phyloP scores from a whole-genome alignment of 805 yeast genomes.

The Metschnikowia cerradonensis region DNA sequence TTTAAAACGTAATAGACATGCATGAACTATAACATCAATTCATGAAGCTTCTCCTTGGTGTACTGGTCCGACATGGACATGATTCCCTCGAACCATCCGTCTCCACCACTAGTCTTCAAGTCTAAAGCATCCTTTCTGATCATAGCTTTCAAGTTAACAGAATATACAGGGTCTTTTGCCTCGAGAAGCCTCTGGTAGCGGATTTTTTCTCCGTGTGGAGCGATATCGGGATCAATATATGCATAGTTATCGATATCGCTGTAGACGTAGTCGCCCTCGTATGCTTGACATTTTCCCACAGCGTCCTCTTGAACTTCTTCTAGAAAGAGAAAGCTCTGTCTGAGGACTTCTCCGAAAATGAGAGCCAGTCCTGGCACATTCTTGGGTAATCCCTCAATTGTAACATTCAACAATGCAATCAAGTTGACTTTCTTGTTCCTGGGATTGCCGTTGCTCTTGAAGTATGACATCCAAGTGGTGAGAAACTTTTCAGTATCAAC shows the following conservation, averaged over 20 bases:
- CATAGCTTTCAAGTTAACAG: slow-evolving; percentile 44
- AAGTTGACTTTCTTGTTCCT: slow-evolving; percentile 66
- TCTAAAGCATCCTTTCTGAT: slow-evolving; percentile 30
- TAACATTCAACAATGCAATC: slow-evolving; percentile 55
- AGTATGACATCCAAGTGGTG: slow-evolving; percentile 37
- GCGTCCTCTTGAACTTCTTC: slow-evolving; percentile 70
- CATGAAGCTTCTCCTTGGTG: slow-evolving; percentile 29
- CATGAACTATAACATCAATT: slow-evolving; percentile 3
- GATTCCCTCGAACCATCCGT: slow-evolving; percentile 31
- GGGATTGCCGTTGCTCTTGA: slow-evolving; percentile 63
- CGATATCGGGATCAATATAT: slow-evolving; percentile 38
- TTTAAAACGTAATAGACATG: neutral
- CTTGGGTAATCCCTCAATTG: slow-evolving; percentile 31
- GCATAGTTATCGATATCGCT: slow-evolving; percentile 42
- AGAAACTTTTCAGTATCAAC: slow-evolving; percentile 24
- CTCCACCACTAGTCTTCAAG: slow-evolving; percentile 24
- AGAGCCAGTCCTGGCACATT: slow-evolving; percentile 16
- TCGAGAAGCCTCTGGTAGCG: slow-evolving; percentile 33
- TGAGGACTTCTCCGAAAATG: slow-evolving; percentile 26
- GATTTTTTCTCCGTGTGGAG: slow-evolving; percentile 40
- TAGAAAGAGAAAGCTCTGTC: slow-evolving; percentile 42
- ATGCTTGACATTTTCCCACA: slow-evolving; percentile 33
- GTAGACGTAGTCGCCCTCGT: slow-evolving; percentile 34
- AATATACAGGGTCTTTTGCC: slow-evolving; percentile 33
- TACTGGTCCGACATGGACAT: slow-evolving; percentile 35